Evolutionary conservation across 192 early-diverging fungal genomes (phyloP).

Genomic region (Mortierella hygrophila): DNA sequence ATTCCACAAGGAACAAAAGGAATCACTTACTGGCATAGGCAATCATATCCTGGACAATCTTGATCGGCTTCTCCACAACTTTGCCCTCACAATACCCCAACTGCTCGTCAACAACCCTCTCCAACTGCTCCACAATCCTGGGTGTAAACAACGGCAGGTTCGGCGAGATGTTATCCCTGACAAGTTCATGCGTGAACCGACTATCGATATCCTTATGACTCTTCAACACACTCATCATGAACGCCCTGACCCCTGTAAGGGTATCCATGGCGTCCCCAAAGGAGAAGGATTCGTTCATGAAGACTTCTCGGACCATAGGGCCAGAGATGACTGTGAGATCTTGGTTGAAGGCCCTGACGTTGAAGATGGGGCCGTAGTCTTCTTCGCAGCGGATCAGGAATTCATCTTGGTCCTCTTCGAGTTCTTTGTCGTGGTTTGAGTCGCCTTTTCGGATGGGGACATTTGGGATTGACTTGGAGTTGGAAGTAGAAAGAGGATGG

Average conservation of each 20-base stretch:
- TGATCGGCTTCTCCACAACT: conserved; percentile 30
- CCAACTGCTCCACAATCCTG: conserved; percentile 35
- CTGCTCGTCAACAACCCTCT: not conserved
- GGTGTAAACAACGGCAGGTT: conserved; percentile 52
- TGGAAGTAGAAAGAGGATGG: not conserved
- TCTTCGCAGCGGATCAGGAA: conserved; percentile 22
- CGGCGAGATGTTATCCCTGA: conserved; percentile 52
- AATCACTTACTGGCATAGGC: conserved; percentile 49
- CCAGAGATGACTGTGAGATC: conserved; percentile 41
- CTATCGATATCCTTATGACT: conserved; percentile 21
- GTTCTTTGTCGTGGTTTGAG: conserved; percentile 29
- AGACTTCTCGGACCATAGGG: conserved; percentile 44
- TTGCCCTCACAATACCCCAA: conserved; percentile 29
- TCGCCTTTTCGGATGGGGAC: conserved; percentile 29
- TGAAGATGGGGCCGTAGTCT: conserved; percentile 48
- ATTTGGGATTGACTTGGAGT: conserved; percentile 26
- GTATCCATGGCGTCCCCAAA: conserved; percentile 26
- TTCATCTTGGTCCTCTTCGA: conserved; percentile 5
- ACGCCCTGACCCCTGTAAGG: conserved; percentile 24
- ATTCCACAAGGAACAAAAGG: not conserved
- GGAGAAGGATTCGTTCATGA: conserved; percentile 51
- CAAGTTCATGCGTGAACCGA: conserved; percentile 16
- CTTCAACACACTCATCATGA: conserved; percentile 18
- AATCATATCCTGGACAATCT: conserved; percentile 53
- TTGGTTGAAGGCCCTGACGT: conserved; percentile 14